Evolutionary conservation across 2,329 filamentous ascomycete species (phyloP).

Genomic region (Aspergillus pseudotamarii): DNA sequence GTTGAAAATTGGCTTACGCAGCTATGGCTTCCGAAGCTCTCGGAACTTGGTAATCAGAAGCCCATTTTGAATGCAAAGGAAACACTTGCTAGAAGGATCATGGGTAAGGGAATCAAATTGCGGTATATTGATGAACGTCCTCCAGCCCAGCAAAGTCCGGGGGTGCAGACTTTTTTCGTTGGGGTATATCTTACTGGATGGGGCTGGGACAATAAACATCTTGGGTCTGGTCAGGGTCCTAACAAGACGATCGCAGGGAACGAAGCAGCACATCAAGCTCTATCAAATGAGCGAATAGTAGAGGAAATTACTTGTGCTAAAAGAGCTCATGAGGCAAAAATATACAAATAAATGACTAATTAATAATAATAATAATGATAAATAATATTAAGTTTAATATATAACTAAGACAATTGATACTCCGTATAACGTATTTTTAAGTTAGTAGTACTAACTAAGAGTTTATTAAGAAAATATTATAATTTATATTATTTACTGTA

Average conservation of each 20-base stretch:
- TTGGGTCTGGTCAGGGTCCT: slow-evolving; percentile 49
- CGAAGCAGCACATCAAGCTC: slow-evolving; percentile 45
- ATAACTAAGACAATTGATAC: no score
- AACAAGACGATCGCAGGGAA: slow-evolving; percentile 51
- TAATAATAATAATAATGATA: no score
- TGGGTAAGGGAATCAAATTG: slow-evolving; percentile 60
- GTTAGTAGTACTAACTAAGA: no score
- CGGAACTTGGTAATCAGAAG: slow-evolving; percentile 33
- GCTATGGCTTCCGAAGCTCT: slow-evolving; percentile 71
- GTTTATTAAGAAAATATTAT: no score
- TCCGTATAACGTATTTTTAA: no score
- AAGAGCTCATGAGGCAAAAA: slow-evolving; percentile 13
- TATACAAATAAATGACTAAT: not conserved
- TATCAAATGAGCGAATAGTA: slow-evolving; percentile 43
- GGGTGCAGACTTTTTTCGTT: slow-evolving; percentile 46
- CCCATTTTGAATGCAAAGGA: slow-evolving; percentile 55
- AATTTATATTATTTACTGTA: no score
- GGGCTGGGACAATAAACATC: slow-evolving; percentile 47
- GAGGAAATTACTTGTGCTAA: slow-evolving; percentile 43
- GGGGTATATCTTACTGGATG: slow-evolving; percentile 53
- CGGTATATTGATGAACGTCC: slow-evolving; percentile 57
- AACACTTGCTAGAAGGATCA: slow-evolving; percentile 55
- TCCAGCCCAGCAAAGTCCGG: slow-evolving; percentile 35
- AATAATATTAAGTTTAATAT: no score
- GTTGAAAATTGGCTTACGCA: slow-evolving; percentile 72